A percentile compares a stretch with the other conserved stretches of the same genome.
Evolutionary conservation across 257 asterid species (phyloP).

Genomic region (Solanum appendiculatum): DNA sequence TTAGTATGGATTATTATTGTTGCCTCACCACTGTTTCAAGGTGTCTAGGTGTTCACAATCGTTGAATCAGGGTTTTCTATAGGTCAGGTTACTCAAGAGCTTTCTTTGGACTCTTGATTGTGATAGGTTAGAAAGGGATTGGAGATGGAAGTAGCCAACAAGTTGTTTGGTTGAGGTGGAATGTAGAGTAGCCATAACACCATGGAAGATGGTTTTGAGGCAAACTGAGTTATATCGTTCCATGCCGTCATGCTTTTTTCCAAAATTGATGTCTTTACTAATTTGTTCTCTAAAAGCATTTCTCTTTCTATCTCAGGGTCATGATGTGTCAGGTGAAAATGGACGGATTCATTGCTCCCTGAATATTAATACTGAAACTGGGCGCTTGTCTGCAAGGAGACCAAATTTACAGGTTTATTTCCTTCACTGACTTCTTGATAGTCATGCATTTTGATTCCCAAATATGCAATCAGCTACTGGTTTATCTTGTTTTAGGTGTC

Average conservation of each 20-base stretch:
- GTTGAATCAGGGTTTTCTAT: neutral
- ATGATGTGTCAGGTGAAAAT: conserved; percentile 64
- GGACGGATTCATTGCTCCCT: conserved; percentile 94
- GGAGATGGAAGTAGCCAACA: neutral
- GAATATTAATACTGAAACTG: conserved; percentile 97
- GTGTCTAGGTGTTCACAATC: neutral
- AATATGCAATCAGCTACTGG: neutral
- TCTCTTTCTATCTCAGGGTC: conserved; percentile 46
- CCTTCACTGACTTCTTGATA: neutral
- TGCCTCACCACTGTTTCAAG: neutral
- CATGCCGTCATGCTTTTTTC: neutral
- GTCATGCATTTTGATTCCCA: neutral
- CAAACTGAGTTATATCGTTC: neutral
- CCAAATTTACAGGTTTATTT: conserved; percentile 92
- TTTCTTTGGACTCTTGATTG: neutral
- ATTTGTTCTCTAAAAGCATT: neutral
- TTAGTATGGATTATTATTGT: neutral
- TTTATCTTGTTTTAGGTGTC: neutral
- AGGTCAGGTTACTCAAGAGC: neutral
- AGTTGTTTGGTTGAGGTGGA: neutral
- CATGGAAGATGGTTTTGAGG: conserved; percentile 1
- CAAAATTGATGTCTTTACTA: neutral
- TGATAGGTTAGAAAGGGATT: neutral
- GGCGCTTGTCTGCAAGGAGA: conserved; percentile 93
- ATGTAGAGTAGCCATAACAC: neutral